Evolutionary conservation across 1,284 basidiomycete genomes (phyloP).

Genomic region (Vanrija sp.): DNA sequence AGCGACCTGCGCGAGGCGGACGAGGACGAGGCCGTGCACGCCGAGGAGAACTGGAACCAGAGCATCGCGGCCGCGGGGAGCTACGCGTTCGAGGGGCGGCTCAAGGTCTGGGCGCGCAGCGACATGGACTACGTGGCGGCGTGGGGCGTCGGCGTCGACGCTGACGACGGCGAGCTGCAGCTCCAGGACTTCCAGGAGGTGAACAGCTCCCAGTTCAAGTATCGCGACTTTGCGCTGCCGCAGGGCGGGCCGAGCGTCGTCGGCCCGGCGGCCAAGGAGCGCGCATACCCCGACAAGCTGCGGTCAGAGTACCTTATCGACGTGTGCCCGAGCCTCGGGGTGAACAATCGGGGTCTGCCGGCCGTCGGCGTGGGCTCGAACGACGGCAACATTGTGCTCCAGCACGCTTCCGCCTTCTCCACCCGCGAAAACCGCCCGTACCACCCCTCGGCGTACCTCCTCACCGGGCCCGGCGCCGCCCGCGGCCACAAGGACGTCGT

Average conservation of each 20-base stretch:
- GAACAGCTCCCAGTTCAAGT: conserved; percentile 33
- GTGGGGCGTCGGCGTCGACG: conserved; percentile 31
- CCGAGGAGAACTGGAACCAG: conserved; percentile 47
- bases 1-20: conserved; percentile 49
- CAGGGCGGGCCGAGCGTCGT: conserved; percentile 19
- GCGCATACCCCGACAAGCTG: conserved; percentile 23
- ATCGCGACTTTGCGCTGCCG: conserved; percentile 26
- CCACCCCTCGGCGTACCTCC: conserved; percentile 40
- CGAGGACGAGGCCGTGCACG: conserved; percentile 52
- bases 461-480: conserved; percentile 27
- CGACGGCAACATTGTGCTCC: conserved; percentile 45
- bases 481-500: conserved; percentile 48
- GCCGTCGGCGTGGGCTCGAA: conserved; percentile 43
- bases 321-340: conserved; percentile 42
- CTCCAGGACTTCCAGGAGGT: conserved; percentile 29
- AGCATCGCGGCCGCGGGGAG: conserved; percentile 40
- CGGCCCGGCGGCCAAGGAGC: conserved; percentile 33
- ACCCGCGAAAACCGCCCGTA: conserved; percentile 15
- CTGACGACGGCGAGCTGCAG: conserved; percentile 35
- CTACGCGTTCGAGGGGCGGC: conserved; percentile 26
- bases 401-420: conserved; percentile 25
- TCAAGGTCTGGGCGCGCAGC: conserved; percentile 47
- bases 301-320: conserved; percentile 44
- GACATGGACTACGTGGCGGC: conserved; percentile 47
- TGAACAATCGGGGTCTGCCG: conserved; percentile 32